Evolutionary conservation across 495 filamentous ascomycete genomes (phyloP).

Genomic region (Glutinoglossum americanum): DNA sequence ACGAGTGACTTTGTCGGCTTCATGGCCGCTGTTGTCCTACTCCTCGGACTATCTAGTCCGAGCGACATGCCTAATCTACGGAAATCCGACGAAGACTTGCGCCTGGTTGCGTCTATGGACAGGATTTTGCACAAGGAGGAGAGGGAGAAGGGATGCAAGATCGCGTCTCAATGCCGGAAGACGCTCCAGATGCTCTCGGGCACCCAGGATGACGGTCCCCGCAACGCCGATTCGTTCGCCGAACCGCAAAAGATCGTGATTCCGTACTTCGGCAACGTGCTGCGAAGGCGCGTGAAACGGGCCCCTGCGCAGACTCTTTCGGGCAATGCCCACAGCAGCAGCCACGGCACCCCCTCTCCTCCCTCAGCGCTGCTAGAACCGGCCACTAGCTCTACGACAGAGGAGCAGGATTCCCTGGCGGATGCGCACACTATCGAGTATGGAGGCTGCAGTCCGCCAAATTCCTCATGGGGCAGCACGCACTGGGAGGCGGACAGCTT

Average conservation of each 20-base stretch:
- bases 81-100: conserved; percentile 25
- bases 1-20: conserved; percentile 33
- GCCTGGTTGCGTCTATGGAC: conserved; percentile 20
- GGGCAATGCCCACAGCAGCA: neutral
- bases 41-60: conserved; percentile 21
- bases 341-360: neutral
- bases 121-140: conserved; percentile 22
- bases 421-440: neutral
- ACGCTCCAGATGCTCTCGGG: conserved; percentile 20
- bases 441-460: neutral
- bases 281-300: neutral
- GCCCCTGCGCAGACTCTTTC: neutral
- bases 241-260: neutral
- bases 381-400: neutral
- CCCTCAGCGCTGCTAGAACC: neutral
- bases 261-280: conserved; percentile 4
- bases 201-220: neutral
- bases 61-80: conserved; percentile 14
- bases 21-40: conserved; percentile 26
- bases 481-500: neutral
- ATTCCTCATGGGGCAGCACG: too few relatives aligned
- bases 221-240: neutral
- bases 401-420: neutral
- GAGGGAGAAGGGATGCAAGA: conserved; percentile 22
- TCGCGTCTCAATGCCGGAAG: conserved; percentile 25